Evolutionary conservation across 176 grass and related monocot genomes (phyloP).

Genomic region (Aegilops longissima): DNA sequence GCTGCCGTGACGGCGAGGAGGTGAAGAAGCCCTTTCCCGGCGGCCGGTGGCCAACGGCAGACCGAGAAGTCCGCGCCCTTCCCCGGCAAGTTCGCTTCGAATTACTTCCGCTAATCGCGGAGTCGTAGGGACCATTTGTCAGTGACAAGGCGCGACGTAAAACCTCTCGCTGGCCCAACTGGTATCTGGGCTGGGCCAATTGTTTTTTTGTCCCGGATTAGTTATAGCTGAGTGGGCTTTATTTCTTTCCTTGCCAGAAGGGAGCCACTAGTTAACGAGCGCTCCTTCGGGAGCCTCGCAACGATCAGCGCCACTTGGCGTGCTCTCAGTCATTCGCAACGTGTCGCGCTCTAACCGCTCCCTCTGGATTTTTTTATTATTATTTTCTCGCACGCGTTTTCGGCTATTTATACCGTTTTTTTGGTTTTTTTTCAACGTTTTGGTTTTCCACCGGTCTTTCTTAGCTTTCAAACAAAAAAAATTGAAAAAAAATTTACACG

Average conservation of each 20-base stretch:
- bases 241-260: not conserved
- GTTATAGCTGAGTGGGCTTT: not conserved
- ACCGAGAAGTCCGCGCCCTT: not conserved
- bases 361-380: no score
- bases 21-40: not conserved
- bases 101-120: not conserved
- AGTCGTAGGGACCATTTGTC: not conserved
- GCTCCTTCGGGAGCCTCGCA: no score
- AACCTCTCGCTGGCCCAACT: not conserved
- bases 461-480: no score
- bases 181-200: not conserved
- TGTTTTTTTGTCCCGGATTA: not conserved
- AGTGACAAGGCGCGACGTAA: not conserved
- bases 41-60: conserved; percentile 22
- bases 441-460: no score
- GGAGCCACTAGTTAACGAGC: no score
- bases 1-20: conserved; percentile 7
- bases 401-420: no score
- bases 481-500: no score
- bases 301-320: no score
- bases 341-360: no score
- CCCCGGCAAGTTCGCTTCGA: not conserved
- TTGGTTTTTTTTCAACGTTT: no score
- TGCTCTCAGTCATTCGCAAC: no score
- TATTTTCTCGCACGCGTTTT: no score